phyloP scores from a whole-genome alignment of 2,329 filamentous ascomycete genomes.

The Xylariaceae sp. region DNA sequence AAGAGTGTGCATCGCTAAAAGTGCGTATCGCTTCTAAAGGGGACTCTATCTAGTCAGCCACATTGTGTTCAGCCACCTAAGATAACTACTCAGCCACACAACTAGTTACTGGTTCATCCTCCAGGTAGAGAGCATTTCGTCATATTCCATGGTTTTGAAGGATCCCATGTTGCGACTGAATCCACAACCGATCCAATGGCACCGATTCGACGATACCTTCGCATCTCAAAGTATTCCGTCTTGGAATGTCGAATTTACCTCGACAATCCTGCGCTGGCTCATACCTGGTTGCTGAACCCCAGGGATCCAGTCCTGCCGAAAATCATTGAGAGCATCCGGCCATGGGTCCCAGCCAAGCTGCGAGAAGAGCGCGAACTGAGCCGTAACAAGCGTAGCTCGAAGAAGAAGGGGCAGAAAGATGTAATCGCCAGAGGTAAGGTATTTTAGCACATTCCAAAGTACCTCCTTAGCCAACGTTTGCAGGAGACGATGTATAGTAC shows the following conservation, averaged over 20 bases:
- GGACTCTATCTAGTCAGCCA: background rate
- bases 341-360: conserved; percentile 82
- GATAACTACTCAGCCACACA: background rate
- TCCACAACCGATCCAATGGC: conserved; percentile 54
- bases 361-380: conserved; percentile 62
- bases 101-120: background rate
- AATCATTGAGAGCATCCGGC: conserved; percentile 79
- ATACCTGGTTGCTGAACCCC: conserved; percentile 77
- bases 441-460: conserved; percentile 26
- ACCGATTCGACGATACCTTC: conserved; percentile 79
- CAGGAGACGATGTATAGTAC: conserved; percentile 17
- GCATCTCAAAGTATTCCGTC: conserved; percentile 88
- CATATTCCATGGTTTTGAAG: conserved; percentile 12
- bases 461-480: conserved; percentile 15
- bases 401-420: conserved; percentile 81
- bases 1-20: too few species aligned
- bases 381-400: conserved; percentile 60
- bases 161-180: background rate
- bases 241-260: conserved; percentile 97
- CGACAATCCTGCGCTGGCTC: conserved; percentile 76
- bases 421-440: conserved; percentile 83
- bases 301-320: conserved; percentile 70
- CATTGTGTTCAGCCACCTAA: background rate
- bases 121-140: conserved; percentile 9
- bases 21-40: too few species aligned